Base-by-base conservation (phyloP, 306 rosid species). In the Lithocarpus polystachyus region DNA sequence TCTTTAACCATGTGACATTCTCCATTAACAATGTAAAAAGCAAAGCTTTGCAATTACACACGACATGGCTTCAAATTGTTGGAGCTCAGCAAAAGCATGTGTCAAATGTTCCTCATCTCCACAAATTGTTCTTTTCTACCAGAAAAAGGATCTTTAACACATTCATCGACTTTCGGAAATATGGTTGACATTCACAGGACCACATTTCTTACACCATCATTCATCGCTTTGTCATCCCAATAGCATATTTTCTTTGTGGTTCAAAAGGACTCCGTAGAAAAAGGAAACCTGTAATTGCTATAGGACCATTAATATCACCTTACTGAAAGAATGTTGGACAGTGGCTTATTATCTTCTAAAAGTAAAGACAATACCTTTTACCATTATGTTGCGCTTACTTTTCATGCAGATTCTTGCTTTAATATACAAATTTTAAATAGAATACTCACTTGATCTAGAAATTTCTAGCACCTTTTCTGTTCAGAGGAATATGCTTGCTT, bases 121-220 rank as follows among this genome's bases (percentile, higher is more conserved):
- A 69, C 79, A 72, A 68, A 23, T 69, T 52, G 52, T 64, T 3
- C 51, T 40, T 76, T 53, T 77, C 82, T 68, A 62, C 75, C 74
- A 72, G 17, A 68, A 77, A 76, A 67, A 48, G 76, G 82, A 74
- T 82, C 80, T 79, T 35, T 1, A 13, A 61, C 35, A 71, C 54
- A 17, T 3, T 54, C 48, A 72, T 72, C 75, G 60, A 75, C 51
- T 59, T 51, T 81, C 37, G 19, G 74, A 45, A 69, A 33, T 53
- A 71, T 71, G 82, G 79, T 84, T 82, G 84, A 83, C 79, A 79
- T 75, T 62, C 52, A 71, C 5, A 79, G 86, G 89, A 67, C 88
- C 87, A 85, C 83, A 77, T 68, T 75, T 59, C 22, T 68, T 18
- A 26, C 9, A 6, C 59, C 57, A 53, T 72, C 71, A 55, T 77